These are phyloP conservation scores for Phlyctochytrium planicorne DNA, from an alignment of 192 early-diverging fungal genomes.

Conservation along the genomic window DNA sequence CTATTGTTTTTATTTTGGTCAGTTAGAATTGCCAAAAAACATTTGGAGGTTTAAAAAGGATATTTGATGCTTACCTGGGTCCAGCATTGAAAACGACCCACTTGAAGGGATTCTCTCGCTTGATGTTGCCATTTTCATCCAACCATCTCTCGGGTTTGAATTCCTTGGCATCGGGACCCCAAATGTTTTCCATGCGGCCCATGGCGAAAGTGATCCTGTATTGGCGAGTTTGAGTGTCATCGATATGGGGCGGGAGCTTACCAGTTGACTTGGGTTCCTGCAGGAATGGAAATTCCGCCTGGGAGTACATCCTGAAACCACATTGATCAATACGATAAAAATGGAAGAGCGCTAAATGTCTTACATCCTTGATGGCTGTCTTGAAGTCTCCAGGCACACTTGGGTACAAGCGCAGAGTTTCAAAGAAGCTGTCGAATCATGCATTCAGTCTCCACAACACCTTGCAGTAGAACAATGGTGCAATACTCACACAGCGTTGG, in stretches of 20 bases:
- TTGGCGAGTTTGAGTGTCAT: too few species aligned
- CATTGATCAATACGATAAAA: neutral
- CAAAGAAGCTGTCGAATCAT: conserved; percentile 39
- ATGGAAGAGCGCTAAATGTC: neutral
- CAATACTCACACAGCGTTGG: conserved; percentile 29
- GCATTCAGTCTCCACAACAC: neutral
- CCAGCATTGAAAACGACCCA: neutral
- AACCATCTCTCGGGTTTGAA: conserved; percentile 70
- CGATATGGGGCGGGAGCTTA: too few species aligned
- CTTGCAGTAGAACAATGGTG: neutral
- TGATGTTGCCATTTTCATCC: conserved; percentile 7
- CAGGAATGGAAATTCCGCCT: conserved; percentile 48
- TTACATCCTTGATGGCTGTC: conserved; percentile 46
- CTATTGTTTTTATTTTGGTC: too few species aligned
- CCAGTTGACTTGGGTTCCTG: conserved; percentile 51
- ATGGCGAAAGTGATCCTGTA: conserved; percentile 44
- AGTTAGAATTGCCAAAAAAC: too few species aligned
- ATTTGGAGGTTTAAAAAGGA: too few species aligned
- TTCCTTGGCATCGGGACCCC: conserved; percentile 60
- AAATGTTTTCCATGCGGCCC: conserved; percentile 51
- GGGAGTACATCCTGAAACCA: conserved; percentile 49
- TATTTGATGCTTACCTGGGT: neutral
- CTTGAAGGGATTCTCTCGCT: neutral
- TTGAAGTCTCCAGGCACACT: conserved; percentile 61
- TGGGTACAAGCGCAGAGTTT: conserved; percentile 65